phyloP scores from a whole-genome alignment of 805 yeast genomes.

The Candida coquimbonensis region DNA sequence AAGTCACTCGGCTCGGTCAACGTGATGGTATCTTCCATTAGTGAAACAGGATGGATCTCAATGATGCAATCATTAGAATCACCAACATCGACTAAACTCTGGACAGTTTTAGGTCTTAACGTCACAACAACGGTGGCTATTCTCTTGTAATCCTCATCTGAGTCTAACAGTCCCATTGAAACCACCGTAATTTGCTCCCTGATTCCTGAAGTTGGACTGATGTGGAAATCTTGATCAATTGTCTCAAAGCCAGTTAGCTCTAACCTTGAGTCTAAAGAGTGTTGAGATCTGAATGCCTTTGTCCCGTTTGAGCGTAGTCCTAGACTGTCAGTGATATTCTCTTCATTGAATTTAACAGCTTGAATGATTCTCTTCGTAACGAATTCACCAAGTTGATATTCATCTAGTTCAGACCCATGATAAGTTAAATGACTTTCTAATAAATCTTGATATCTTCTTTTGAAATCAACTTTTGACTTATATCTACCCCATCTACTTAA shows the following conservation, averaged over 20 bases:
- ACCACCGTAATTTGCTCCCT: conserved; percentile 13
- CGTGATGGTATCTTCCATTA: conserved; percentile 6
- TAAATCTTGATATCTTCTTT: conserved; percentile 10
- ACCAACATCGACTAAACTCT: too few species aligned
- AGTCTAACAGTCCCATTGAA: conserved; percentile 15
- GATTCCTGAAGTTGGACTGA: conserved; percentile 7
- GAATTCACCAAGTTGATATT: conserved; percentile 8
- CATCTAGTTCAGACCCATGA: conserved; percentile 13
- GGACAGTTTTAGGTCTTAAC: conserved; percentile 9
- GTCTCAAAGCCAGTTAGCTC: conserved; percentile 11
- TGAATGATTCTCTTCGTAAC: conserved; percentile 11
- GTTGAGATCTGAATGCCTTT: conserved; percentile 2
- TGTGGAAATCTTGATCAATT: conserved; percentile 15
- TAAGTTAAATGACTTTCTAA: conserved; percentile 12
- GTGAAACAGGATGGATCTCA: conserved; percentile 11
- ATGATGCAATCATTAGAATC: not conserved
- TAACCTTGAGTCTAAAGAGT: conserved; percentile 8
- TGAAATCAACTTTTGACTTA: conserved; percentile 11
- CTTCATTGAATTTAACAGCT: conserved; percentile 16
- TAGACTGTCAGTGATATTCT: conserved; percentile 8
- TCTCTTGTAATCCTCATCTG: conserved; percentile 4
- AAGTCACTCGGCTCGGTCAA: conserved; percentile 10
- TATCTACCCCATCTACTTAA: conserved; percentile 6
- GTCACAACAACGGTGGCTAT: conserved; percentile 14
- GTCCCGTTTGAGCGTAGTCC: not conserved